Percentiles rank a stretch among this genome's conserved stretches.
phyloP scores from a whole-genome alignment of 1,139 yeast genomes.

The Kodamaea sp. region DNA sequence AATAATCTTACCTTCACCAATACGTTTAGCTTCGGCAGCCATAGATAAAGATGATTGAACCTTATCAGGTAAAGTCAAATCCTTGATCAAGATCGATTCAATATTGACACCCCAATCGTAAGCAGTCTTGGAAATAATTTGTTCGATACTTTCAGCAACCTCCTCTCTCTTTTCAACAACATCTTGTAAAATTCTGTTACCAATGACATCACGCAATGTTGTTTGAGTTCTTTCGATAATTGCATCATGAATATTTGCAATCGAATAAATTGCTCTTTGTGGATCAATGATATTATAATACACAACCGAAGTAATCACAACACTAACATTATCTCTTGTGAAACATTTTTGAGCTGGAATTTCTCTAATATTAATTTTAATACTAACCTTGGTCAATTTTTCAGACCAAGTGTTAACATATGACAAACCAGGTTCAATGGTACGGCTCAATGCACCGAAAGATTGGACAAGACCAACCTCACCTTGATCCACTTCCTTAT shows the following conservation, averaged over 20 bases:
- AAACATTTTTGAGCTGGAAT: constrained; percentile 67
- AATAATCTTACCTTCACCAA: constrained; percentile 75
- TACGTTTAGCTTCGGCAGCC: constrained; percentile 75
- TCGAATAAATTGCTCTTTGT: constrained; percentile 62
- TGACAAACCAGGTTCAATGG: constrained; percentile 68
- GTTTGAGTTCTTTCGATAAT: constrained; percentile 70
- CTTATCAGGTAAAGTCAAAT: constrained; percentile 52
- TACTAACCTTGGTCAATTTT: constrained; percentile 48
- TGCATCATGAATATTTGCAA: constrained; percentile 55
- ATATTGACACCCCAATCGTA: constrained; percentile 70
- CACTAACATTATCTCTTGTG: constrained; percentile 67
- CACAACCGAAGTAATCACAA: constrained; percentile 60
- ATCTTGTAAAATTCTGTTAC: constrained; percentile 65
- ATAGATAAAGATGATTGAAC: constrained; percentile 63
- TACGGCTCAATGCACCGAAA: constrained; percentile 64
- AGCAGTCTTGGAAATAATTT: constrained; percentile 61
- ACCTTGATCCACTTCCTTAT: constrained; percentile 61
- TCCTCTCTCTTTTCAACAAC: constrained; percentile 75
- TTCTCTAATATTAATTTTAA: constrained; percentile 60
- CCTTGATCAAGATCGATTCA: constrained; percentile 69
- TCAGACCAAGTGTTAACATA: constrained; percentile 67
- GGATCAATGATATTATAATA: constrained; percentile 70
- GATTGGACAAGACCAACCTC: constrained; percentile 66
- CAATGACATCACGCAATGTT: constrained; percentile 70
- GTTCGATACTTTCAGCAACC: constrained; percentile 63